Conservation (phyloP, 768 basidiomycete species). For the Chiua virens region DNA sequence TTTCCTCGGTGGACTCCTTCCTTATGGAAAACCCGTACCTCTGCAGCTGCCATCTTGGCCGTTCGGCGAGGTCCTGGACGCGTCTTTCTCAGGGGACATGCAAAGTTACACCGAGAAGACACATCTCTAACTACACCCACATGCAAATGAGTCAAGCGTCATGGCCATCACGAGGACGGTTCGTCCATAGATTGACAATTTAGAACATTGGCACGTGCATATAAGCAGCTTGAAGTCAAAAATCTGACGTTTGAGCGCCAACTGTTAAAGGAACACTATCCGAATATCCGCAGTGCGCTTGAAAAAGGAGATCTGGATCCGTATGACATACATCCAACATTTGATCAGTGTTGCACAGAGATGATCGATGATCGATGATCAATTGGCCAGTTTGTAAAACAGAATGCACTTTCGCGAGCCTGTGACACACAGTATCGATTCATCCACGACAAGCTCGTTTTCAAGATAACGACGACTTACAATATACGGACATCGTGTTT, state of each 20-base stretch:
- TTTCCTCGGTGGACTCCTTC: no score
- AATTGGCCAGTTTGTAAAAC: not conserved
- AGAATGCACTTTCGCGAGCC: not conserved
- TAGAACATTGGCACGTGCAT: no score
- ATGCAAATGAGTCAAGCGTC: not conserved
- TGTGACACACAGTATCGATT: not conserved
- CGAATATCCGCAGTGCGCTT: no score
- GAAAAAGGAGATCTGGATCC: no score
- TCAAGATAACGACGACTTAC: not conserved
- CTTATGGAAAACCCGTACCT: no score
- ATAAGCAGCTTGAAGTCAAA: no score
- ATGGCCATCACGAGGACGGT: not conserved
- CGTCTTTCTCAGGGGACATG: not conserved
- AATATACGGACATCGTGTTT: not conserved
- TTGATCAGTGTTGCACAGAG: no score
- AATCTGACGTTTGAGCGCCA: no score
- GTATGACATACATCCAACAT: no score
- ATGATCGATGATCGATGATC: no score
- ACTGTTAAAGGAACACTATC: no score
- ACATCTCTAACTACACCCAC: not conserved
- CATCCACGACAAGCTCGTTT: not conserved
- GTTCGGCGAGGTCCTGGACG: not conserved
- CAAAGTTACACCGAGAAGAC: not conserved
- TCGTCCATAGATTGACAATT: no score
- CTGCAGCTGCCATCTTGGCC: not conserved